phyloP scores from a whole-genome alignment of 2,329 filamentous ascomycete species.

The Hortaea sp. region DNA sequence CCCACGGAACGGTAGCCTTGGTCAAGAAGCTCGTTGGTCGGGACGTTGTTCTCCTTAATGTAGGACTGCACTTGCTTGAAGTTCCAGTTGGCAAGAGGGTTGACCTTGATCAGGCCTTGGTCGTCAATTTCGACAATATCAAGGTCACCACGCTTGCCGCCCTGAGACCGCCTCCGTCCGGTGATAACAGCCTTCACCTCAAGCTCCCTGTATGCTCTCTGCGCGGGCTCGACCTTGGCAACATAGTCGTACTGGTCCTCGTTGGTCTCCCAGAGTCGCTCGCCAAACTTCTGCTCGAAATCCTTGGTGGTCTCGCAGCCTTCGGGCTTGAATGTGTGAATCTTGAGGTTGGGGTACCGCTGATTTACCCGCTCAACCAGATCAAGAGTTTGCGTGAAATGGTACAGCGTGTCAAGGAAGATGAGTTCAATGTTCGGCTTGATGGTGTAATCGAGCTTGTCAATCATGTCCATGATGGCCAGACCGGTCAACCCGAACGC shows the following conservation, averaged over 20 bases:
- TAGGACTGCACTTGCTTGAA: conserved; percentile 86
- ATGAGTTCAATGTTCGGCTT: conserved; percentile 43
- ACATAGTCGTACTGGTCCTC: conserved; percentile 91
- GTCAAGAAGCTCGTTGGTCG: conserved; percentile 87
- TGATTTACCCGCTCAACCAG: conserved; percentile 57
- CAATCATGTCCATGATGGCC: conserved; percentile 55
- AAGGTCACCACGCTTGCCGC: conserved; percentile 80
- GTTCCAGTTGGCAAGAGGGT: conserved; percentile 88
- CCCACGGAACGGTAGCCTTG: conserved; percentile 95
- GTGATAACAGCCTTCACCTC: conserved; percentile 86
- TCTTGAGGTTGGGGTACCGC: conserved; percentile 65
- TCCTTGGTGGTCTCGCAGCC: conserved; percentile 62
- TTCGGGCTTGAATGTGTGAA: conserved; percentile 85
- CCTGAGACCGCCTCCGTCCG: conserved; percentile 82
- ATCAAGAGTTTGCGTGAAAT: conserved; percentile 41
- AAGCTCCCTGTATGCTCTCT: conserved; percentile 80
- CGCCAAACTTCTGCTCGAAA: conserved; percentile 74
- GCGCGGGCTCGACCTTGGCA: conserved; percentile 93
- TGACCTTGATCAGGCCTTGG: conserved; percentile 88
- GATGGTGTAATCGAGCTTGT: conserved; percentile 57
- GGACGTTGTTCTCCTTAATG: conserved; percentile 74
- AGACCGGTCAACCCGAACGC: conserved; percentile 43
- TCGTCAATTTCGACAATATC: conserved; percentile 91
- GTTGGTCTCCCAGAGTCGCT: conserved; percentile 73
- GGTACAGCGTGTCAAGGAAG: conserved; percentile 45